Percentiles rank a stretch among this genome's conserved stretches.
These are phyloP conservation scores for Triangularia verruculosa DNA, from an alignment of 2,329 filamentous ascomycete species.

Conservation along the genomic window DNA sequence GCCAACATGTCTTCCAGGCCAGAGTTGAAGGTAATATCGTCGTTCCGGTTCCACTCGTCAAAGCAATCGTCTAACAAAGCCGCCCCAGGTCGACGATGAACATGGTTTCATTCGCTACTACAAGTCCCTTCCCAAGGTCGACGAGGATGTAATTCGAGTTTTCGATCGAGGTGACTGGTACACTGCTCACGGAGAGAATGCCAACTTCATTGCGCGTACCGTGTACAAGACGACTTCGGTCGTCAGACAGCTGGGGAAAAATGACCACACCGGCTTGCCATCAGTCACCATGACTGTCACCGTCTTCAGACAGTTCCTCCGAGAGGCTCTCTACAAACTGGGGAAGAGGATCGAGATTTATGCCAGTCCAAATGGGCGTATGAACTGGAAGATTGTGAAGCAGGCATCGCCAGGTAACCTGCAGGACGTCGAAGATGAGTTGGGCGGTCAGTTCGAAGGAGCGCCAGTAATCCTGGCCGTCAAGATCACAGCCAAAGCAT, in stretches of 20 bases:
- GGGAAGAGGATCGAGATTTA: slow-evolving; percentile 92
- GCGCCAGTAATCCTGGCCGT: slow-evolving; percentile 94
- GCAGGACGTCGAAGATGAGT: slow-evolving; percentile 93
- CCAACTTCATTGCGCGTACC: slow-evolving; percentile 75
- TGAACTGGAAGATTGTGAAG: slow-evolving; percentile 89
- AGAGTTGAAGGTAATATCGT: slow-evolving; percentile 60
- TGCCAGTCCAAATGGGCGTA: slow-evolving; percentile 69
- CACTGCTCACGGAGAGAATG: slow-evolving; percentile 86
- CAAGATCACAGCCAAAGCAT: slow-evolving; percentile 84
- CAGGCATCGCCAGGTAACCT: slow-evolving; percentile 94
- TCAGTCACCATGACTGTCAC: slow-evolving; percentile 96
- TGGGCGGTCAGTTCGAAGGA: slow-evolving; percentile 80
- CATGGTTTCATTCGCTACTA: slow-evolving; percentile 96
- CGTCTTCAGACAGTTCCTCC: slow-evolving; percentile 91
- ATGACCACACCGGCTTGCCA: slow-evolving; percentile 76
- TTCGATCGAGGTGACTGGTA: slow-evolving; percentile 96
- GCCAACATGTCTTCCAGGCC: slow-evolving; percentile 66
- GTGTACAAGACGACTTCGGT: slow-evolving; percentile 98
- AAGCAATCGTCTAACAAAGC: slow-evolving; percentile 1
- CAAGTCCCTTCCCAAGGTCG: slow-evolving; percentile 72
- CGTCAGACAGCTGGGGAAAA: slow-evolving; percentile 81
- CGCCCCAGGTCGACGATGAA: slow-evolving; percentile 82
- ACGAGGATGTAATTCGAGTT: slow-evolving; percentile 76
- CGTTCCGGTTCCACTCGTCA: slow-evolving; percentile 5
- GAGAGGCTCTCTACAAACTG: slow-evolving; percentile 87